Evolutionary conservation across 108 stramenopile species (phyloP).

Genomic region (Epithemia pelagica): DNA sequence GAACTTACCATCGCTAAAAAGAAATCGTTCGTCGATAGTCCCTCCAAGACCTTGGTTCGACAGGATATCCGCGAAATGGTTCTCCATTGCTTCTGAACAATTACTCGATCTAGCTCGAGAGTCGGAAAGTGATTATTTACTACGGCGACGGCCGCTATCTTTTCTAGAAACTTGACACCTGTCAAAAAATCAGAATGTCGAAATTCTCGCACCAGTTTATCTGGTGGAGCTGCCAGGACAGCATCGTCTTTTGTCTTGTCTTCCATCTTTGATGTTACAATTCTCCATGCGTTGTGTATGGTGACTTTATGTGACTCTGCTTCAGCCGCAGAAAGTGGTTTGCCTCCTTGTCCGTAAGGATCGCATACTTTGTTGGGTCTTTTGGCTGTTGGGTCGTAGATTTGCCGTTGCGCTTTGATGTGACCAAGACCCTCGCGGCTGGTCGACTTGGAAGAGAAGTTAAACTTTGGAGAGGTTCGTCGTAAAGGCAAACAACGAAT

Average conservation of each 20-base stretch:
- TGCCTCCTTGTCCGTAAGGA: constrained; percentile 61
- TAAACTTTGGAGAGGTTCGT: too few relatives aligned
- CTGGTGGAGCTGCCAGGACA: not conserved
- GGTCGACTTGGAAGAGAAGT: too few relatives aligned
- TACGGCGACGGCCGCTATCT: constrained; percentile 50
- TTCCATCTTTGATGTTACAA: not conserved
- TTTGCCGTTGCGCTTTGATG: too few relatives aligned
- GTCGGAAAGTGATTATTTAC: constrained; percentile 52
- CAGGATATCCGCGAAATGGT: constrained; percentile 32
- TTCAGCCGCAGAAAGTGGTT: constrained; percentile 31
- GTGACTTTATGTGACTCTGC: constrained; percentile 21
- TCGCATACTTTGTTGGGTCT: constrained; percentile 50
- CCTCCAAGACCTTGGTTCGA: constrained; percentile 36
- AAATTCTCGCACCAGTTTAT: constrained; percentile 17
- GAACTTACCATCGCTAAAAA: constrained; percentile 43
- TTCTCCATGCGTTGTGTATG: constrained; percentile 30
- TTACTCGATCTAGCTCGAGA: constrained; percentile 25
- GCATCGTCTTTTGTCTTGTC: constrained; percentile 3
- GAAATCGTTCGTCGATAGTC: constrained; percentile 53
- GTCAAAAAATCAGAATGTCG: constrained; percentile 36
- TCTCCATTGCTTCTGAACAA: constrained; percentile 35
- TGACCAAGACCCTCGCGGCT: too few relatives aligned
- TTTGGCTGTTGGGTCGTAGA: constrained; percentile 49
- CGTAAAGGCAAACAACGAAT: too few relatives aligned
- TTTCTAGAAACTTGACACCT: constrained; percentile 30